These are phyloP conservation scores for Auxenochlorella pyrenoidosa DNA, from an alignment of 139 green algal genomes.

Conservation along the genomic window DNA sequence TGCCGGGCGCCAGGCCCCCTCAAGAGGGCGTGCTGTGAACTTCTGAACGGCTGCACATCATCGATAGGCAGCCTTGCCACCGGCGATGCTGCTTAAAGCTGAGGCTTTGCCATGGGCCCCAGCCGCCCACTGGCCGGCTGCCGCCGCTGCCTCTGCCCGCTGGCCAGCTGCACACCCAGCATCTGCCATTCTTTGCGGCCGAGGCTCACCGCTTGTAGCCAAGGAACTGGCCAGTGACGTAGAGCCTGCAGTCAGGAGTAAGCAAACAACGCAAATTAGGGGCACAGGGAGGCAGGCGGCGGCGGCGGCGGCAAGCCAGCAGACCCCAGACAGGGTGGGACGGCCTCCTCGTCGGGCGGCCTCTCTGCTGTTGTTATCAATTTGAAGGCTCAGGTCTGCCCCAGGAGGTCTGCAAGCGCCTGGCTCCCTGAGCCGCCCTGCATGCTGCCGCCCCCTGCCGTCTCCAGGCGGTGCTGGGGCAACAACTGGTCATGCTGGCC, in stretches of 20 bases:
- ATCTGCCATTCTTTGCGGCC: not conserved
- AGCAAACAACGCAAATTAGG: slow-evolving; percentile 8
- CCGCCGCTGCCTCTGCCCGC: not conserved
- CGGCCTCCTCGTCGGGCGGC: no score
- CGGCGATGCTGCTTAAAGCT: no score
- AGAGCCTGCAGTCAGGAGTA: slow-evolving; percentile 49
- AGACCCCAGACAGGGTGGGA: no score
- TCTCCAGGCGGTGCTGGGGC: not conserved
- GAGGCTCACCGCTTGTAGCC: slow-evolving; percentile 71
- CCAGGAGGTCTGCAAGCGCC: not conserved
- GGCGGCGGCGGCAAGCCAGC: not conserved
- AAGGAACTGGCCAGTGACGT: slow-evolving; percentile 72
- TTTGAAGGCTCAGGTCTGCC: not conserved
- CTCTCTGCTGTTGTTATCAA: not conserved
- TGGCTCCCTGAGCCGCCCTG: not conserved
- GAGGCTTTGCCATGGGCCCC: no score
- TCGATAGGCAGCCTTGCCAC: no score
- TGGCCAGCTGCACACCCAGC: not conserved
- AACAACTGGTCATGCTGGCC: not conserved
- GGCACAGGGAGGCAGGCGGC: not conserved
- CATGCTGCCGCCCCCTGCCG: not conserved
- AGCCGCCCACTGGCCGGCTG: not conserved
- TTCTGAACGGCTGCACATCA: no score
- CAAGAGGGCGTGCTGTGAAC: no score
- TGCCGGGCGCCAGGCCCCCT: not conserved